A percentile compares a stretch with the other conserved stretches of the same genome.
phyloP scores from a whole-genome alignment of 495 filamentous ascomycete species.

The Aspergillus ellipticus region DNA sequence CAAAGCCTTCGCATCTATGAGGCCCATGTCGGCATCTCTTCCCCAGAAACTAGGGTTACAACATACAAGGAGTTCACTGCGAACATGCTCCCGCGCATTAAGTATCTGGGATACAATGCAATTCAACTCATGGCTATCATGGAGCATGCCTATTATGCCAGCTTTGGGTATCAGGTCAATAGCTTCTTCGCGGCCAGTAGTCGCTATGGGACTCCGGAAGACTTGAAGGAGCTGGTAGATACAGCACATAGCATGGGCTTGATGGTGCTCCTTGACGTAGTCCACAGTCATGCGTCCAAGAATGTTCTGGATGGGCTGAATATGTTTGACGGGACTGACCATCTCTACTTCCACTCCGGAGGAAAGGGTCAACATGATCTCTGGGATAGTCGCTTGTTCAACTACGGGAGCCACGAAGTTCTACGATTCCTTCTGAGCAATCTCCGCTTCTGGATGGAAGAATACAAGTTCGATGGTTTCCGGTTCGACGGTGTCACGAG shows the following conservation, averaged over 20 bases:
- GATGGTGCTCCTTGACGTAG: conserved; percentile 90
- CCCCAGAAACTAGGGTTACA: conserved; percentile 79
- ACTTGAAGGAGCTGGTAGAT: conserved; percentile 94
- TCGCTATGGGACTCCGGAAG: conserved; percentile 89
- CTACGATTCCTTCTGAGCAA: conserved; percentile 92
- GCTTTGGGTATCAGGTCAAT: conserved; percentile 97
- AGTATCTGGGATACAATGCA: conserved; percentile 88
- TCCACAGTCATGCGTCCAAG: conserved; percentile 97
- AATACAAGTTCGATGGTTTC: conserved; percentile 95
- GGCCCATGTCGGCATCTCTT: conserved; percentile 96
- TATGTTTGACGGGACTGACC: conserved; percentile 89
- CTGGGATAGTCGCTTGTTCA: conserved; percentile 96
- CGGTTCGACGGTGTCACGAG: conserved; percentile 97
- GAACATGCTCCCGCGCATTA: conserved; percentile 87
- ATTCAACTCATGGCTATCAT: conserved; percentile 99
- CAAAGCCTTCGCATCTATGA: conserved; percentile 88
- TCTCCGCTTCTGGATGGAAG: conserved; percentile 98
- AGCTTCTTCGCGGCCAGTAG: conserved; percentile 98
- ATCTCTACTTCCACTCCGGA: conserved; percentile 92
- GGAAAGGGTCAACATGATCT: conserved; percentile 78
- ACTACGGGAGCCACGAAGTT: conserved; percentile 94
- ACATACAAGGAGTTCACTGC: conserved; percentile 97
- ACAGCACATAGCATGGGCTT: conserved; percentile 90
- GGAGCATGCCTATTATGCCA: conserved; percentile 99
- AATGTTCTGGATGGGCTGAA: conserved; percentile 93